These are phyloP conservation scores for Exophiala viscosa DNA, from an alignment of 2,329 filamentous ascomycete genomes.

Conservation along the genomic window DNA sequence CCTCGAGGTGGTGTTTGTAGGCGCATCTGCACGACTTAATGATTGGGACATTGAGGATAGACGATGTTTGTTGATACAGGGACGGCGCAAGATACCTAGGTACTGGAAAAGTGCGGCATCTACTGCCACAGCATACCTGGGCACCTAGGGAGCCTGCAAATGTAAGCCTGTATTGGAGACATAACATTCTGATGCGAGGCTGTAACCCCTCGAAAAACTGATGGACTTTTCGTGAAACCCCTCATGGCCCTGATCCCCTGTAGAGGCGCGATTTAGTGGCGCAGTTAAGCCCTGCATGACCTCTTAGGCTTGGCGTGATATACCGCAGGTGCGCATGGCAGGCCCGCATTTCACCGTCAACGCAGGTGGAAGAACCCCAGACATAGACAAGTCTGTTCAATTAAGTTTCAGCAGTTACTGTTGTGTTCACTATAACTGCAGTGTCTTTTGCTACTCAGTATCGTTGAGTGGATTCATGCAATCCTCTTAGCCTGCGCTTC, in stretches of 20 bases:
- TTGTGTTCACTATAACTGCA: slow-evolving; percentile 3
- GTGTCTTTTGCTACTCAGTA: slow-evolving; percentile 9
- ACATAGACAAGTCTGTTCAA: neutral
- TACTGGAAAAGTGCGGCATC: too few relatives aligned
- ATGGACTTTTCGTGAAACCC: too few relatives aligned
- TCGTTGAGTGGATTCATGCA: slow-evolving; percentile 15
- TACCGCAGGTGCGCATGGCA: neutral
- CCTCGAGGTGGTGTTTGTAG: neutral
- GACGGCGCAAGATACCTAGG: too few relatives aligned
- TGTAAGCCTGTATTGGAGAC: too few relatives aligned
- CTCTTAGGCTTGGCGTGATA: neutral
- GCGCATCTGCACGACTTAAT: neutral
- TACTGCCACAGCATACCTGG: too few relatives aligned
- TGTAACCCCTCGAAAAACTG: too few relatives aligned
- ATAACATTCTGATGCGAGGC: too few relatives aligned
- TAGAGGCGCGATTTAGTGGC: too few relatives aligned
- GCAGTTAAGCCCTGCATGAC: too few relatives aligned
- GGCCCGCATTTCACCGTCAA: neutral
- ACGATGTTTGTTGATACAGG: too few relatives aligned
- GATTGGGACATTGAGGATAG: neutral
- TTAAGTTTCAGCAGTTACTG: neutral
- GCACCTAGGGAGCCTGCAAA: too few relatives aligned
- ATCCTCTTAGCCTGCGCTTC: slow-evolving; percentile 5
- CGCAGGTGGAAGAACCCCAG: neutral
- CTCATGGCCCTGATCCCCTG: too few relatives aligned